Conservation (phyloP, 805 yeast species). For the Candida ulmi region DNA sequence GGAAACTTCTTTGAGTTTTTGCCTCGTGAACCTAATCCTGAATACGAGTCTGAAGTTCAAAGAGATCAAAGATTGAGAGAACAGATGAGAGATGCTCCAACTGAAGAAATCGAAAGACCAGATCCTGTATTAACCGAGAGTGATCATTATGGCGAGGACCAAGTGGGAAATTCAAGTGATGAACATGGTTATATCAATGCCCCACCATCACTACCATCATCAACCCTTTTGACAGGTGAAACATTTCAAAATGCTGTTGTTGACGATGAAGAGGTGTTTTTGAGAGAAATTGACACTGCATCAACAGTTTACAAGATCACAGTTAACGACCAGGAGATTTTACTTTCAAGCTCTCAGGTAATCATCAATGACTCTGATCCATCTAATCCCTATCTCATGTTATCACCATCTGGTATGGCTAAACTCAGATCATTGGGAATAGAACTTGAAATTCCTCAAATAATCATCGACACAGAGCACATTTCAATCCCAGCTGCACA, state of each 20-base stretch:
- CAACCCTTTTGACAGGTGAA: slow-evolving; percentile 19
- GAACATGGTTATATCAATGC: not conserved
- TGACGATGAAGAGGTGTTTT: slow-evolving; percentile 18
- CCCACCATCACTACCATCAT: slow-evolving; percentile 2
- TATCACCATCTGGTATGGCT: slow-evolving; percentile 23
- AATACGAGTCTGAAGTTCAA: slow-evolving; percentile 19
- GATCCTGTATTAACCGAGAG: not conserved
- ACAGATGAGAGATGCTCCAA: slow-evolving; percentile 7
- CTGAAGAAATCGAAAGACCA: not conserved
- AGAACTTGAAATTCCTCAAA: slow-evolving; percentile 14
- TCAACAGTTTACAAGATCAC: slow-evolving; percentile 9
- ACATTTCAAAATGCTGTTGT: slow-evolving; percentile 19
- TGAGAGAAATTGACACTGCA: slow-evolving; percentile 13
- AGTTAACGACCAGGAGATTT: slow-evolving; percentile 9
- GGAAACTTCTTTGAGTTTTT: slow-evolving; percentile 25
- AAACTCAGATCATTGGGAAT: slow-evolving; percentile 14
- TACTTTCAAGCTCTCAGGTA: slow-evolving; percentile 20
- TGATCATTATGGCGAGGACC: not conserved
- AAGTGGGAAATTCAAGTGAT: not conserved
- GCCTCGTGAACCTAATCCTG: slow-evolving; percentile 26
- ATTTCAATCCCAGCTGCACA: too few species aligned
- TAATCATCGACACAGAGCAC: slow-evolving; percentile 1
- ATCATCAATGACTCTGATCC: slow-evolving; percentile 22
- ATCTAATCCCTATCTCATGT: slow-evolving; percentile 20
- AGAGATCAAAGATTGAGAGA: slow-evolving; percentile 20